Percentiles rank a stretch among this genome's conserved stretches.
phyloP scores from a whole-genome alignment of 768 basidiomycete genomes.

The Calocybe indica region DNA sequence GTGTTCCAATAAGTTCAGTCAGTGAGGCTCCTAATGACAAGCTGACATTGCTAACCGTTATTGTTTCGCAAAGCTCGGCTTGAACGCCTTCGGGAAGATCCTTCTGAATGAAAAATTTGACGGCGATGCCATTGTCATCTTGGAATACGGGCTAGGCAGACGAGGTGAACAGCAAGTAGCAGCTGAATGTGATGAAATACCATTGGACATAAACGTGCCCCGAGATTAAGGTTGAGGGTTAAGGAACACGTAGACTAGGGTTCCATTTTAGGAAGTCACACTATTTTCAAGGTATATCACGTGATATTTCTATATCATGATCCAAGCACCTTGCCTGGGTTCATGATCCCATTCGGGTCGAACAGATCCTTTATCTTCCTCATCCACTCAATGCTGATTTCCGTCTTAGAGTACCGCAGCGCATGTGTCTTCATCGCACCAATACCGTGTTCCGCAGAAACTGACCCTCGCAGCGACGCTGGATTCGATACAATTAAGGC shows the following conservation, averaged over 20 bases:
- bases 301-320: conserved; percentile 12
- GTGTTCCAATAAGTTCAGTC: conserved; percentile 3
- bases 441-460: conserved; percentile 96
- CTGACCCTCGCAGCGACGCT: conserved; percentile 81
- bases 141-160: conserved; percentile 61
- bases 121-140: conserved; percentile 55
- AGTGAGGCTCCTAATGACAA: neutral
- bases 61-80: conserved; percentile 67
- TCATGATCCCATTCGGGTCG: conserved; percentile 90
- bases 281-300: conserved; percentile 27
- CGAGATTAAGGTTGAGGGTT: conserved; percentile 49
- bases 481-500: neutral
- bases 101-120: conserved; percentile 85
- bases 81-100: conserved; percentile 65
- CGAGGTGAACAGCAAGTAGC: neutral
- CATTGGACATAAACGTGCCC: conserved; percentile 18
- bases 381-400: conserved; percentile 83
- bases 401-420: conserved; percentile 80
- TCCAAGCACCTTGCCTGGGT: conserved; percentile 76
- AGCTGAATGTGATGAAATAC: conserved; percentile 6
- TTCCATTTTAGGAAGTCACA: conserved; percentile 17
- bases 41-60: conserved; percentile 42
- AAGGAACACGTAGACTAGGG: conserved; percentile 23
- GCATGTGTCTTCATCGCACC: conserved; percentile 94
- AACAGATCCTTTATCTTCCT: conserved; percentile 82